A percentile compares a stretch with the other conserved stretches of the same genome.
These are phyloP conservation scores for Purshia tridentata DNA, from an alignment of 306 rosid species.

Conservation along the genomic window DNA sequence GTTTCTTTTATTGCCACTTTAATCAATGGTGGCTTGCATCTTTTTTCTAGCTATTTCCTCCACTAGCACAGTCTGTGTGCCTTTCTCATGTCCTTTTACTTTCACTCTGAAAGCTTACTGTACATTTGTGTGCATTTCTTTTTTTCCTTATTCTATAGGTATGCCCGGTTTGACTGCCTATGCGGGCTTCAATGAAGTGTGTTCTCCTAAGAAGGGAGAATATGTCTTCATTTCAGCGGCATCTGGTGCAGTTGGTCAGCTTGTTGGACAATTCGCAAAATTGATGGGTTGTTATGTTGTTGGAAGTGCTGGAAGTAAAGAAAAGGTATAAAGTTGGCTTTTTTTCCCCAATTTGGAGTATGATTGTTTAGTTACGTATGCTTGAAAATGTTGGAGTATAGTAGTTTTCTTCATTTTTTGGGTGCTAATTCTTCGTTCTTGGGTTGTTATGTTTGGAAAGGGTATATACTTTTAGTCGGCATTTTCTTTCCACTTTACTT, in stretches of 20 bases:
- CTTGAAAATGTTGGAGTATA: neutral
- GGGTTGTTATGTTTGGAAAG: neutral
- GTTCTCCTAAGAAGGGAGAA: too few species aligned
- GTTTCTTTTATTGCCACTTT: too few species aligned
- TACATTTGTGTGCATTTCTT: too few species aligned
- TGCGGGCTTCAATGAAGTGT: too few species aligned
- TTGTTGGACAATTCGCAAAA: conserved; percentile 40
- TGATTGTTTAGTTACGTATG: neutral
- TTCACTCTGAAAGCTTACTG: too few species aligned
- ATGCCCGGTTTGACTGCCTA: too few species aligned
- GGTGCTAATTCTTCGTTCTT: neutral
- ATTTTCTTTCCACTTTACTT: neutral
- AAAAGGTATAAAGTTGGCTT: conserved; percentile 19
- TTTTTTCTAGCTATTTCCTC: too few species aligned
- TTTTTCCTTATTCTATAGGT: too few species aligned
- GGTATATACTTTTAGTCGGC: neutral
- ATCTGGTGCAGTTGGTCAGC: conserved; percentile 39
- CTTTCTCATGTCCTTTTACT: neutral
- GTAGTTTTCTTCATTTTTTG: neutral
- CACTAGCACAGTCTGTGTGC: neutral
- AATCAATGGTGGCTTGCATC: too few species aligned
- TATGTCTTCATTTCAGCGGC: too few species aligned
- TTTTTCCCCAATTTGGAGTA: neutral
- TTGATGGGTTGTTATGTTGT: conserved; percentile 36
- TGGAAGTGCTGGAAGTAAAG: conserved; percentile 38